phyloP scores from a whole-genome alignment of 495 filamentous ascomycete species.

The Neurospora discreta region DNA sequence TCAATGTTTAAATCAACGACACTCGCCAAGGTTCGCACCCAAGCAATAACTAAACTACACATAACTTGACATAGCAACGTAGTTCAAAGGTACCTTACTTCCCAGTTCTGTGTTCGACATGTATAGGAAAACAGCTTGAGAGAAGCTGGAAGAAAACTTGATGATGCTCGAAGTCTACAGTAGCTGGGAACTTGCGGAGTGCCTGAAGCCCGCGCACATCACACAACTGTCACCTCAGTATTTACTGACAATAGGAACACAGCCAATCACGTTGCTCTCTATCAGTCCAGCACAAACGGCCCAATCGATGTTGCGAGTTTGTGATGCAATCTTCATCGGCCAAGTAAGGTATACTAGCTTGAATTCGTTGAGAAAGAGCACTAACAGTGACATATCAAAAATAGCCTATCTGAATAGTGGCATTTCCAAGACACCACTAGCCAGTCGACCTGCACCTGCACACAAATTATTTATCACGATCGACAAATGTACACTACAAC shows the following conservation, averaged over 20 bases:
- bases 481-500: not conserved
- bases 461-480: not conserved
- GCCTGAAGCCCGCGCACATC: not conserved
- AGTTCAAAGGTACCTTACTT: not conserved
- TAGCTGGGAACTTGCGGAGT: not conserved
- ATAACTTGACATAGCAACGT: not conserved
- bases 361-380: not conserved
- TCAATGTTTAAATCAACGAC: not conserved
- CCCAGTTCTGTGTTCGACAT: not conserved
- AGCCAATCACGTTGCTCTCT: not conserved
- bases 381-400: no score
- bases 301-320: not conserved
- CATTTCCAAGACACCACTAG: not conserved
- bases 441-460: not conserved
- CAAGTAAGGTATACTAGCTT: not conserved
- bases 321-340: not conserved
- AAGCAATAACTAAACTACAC: not conserved
- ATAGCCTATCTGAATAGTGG: not conserved
- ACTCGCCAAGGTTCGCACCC: not conserved
- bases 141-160: not conserved
- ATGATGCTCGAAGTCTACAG: not conserved
- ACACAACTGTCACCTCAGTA: not conserved
- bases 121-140: not conserved
- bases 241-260: not conserved
- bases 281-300: not conserved